Evolutionary conservation across 2,329 filamentous ascomycete species (phyloP).

Genomic region (Coniochaeta prunicola): DNA sequence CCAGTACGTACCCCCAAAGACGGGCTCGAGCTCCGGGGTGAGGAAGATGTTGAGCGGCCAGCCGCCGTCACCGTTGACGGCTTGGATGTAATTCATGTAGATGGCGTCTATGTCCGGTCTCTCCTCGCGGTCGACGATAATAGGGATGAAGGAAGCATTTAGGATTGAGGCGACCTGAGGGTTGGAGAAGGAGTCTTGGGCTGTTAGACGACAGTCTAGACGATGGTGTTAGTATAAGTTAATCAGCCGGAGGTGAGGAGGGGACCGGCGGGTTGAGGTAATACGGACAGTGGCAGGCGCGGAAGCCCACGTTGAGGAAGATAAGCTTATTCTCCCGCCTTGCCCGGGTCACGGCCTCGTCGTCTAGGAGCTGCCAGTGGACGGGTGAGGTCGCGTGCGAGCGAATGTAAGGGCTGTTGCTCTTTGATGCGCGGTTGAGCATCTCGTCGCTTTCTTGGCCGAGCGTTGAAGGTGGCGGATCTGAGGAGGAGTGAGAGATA

Average conservation of each 20-base stretch:
- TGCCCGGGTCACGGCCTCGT: constrained; percentile 69
- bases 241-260: constrained; percentile 7
- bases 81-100: constrained; percentile 98
- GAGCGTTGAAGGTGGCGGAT: too few relatives aligned
- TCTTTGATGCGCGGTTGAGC: constrained; percentile 27
- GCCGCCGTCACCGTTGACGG: constrained; percentile 80
- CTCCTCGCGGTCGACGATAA: constrained; percentile 91
- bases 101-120: constrained; percentile 90
- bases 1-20: constrained; percentile 97
- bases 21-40: constrained; percentile 84
- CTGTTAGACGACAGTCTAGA: constrained; percentile 84
- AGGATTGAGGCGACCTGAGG: constrained; percentile 71
- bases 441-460: background rate
- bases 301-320: constrained; percentile 92
- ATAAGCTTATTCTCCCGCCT: constrained; percentile 78
- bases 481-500: too few relatives aligned
- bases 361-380: constrained; percentile 83
- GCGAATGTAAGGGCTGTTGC: constrained; percentile 52
- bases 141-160: constrained; percentile 81
- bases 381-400: constrained; percentile 76
- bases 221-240: background rate
- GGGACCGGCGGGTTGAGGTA: too few relatives aligned
- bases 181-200: constrained; percentile 84
- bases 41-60: constrained; percentile 98
- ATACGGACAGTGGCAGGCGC: constrained; percentile 82